Evolutionary conservation across 371 early-diverging fungal genomes (phyloP).

Genomic region (Umbelopsis sp.): DNA sequence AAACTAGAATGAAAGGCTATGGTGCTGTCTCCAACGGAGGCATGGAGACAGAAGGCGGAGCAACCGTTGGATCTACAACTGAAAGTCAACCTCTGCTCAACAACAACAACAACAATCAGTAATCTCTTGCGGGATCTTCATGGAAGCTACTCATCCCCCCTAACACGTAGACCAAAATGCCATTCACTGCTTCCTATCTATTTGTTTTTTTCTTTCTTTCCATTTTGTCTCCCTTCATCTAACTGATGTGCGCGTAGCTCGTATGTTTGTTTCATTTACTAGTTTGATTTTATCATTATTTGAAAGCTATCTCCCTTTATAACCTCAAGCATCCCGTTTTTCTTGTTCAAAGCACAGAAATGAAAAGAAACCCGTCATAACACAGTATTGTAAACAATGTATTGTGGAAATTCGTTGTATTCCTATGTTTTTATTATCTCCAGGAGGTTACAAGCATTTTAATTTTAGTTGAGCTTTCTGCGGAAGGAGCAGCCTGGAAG

Average conservation of each 20-base stretch:
- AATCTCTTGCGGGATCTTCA: background rate
- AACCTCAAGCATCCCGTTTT: too few relatives aligned
- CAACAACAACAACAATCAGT: background rate
- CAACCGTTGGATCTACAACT: background rate
- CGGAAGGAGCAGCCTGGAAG: constrained; percentile 48
- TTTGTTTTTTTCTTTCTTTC: background rate
- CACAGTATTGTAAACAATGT: background rate
- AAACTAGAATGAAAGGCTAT: constrained; percentile 15
- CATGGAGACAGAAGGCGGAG: background rate
- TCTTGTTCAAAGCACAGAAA: too few relatives aligned
- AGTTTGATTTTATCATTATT: background rate
- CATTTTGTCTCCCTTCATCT: background rate
- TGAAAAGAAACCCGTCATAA: too few relatives aligned
- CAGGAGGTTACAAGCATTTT: constrained; percentile 17
- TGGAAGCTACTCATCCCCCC: too few relatives aligned
- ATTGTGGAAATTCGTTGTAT: background rate
- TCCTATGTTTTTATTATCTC: constrained; percentile 12
- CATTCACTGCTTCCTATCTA: background rate
- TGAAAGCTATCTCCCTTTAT: too few relatives aligned
- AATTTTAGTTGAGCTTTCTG: constrained; percentile 46
- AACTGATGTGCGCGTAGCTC: background rate
- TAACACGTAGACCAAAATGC: too few relatives aligned
- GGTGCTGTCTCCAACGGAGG: constrained; percentile 15
- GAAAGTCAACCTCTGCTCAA: constrained; percentile 14
- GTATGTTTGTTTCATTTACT: background rate